Conservation (phyloP, 768 basidiomycete genomes). For the Trametes gibbosa region DNA sequence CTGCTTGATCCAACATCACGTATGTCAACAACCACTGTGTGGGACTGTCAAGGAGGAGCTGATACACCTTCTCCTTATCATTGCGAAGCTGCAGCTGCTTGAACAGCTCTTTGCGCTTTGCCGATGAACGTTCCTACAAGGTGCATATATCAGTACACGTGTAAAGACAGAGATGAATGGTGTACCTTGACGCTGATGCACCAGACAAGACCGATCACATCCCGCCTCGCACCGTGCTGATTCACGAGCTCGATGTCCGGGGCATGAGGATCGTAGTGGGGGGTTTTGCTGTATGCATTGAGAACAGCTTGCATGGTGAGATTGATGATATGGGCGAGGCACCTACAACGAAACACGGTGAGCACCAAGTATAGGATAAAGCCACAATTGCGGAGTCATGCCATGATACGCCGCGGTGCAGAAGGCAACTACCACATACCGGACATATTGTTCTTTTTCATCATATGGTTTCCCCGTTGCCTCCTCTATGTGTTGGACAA, state of each 20-base stretch:
- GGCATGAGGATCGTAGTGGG: constrained; percentile 25
- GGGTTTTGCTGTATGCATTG: constrained; percentile 23
- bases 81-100: constrained; percentile 14
- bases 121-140: constrained; percentile 30
- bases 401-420: too few relatives aligned
- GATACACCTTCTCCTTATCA: not conserved
- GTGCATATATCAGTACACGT: too few relatives aligned
- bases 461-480: constrained; percentile 8
- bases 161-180: too few relatives aligned
- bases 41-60: constrained; percentile 30
- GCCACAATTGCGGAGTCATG: too few relatives aligned
- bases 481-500: constrained; percentile 17
- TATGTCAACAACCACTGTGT: constrained; percentile 35
- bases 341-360: constrained; percentile 18
- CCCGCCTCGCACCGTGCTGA: constrained; percentile 2
- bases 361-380: not conserved
- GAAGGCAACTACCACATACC: constrained; percentile 5
- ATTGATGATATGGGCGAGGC: constrained; percentile 36
- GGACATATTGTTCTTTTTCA: constrained; percentile 6
- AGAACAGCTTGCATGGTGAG: constrained; percentile 33
- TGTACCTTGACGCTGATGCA: constrained; percentile 29
- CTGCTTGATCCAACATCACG: constrained; percentile 27
- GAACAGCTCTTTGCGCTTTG: constrained; percentile 28
- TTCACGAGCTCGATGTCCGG: constrained; percentile 16
- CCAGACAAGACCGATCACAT: constrained; percentile 30